Conservation (phyloP, 202 grass and related monocot genomes). For the Setaria italica region DNA sequence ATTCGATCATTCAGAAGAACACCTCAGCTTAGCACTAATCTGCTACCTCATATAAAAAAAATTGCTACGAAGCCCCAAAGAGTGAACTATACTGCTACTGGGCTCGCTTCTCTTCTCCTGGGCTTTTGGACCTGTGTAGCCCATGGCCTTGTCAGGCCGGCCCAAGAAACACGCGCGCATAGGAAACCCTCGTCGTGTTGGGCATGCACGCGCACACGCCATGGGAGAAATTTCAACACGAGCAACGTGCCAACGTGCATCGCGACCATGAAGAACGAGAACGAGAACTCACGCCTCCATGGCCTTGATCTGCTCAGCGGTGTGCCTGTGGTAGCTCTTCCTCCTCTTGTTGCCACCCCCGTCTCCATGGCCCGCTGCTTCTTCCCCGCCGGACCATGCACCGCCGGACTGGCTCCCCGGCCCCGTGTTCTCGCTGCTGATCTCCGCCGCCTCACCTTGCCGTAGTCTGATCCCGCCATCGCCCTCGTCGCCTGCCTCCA, state of each 20-base stretch:
- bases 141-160: neutral
- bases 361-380: slow-evolving; percentile 41
- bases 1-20: neutral
- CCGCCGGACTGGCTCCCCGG: slow-evolving; percentile 54
- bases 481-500: slow-evolving; percentile 56
- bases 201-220: neutral
- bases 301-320: slow-evolving; percentile 63
- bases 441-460: slow-evolving; percentile 48
- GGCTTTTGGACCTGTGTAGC: neutral
- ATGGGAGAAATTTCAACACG: neutral
- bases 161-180: neutral
- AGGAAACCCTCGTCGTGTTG: neutral
- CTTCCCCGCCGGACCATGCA: slow-evolving; percentile 40
- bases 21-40: neutral
- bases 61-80: too few relatives aligned
- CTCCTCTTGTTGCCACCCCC: slow-evolving; percentile 55
- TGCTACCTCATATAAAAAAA: too few relatives aligned
- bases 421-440: slow-evolving; percentile 68
- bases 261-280: neutral
- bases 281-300: slow-evolving; percentile 80
- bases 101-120: too few relatives aligned
- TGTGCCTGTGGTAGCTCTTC: slow-evolving; percentile 81
- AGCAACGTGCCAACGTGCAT: neutral
- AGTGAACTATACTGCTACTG: too few relatives aligned
- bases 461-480: neutral